A percentile compares a stretch with the other conserved stretches of the same genome.
These are phyloP conservation scores for Chimonanthus salicifolius DNA, from an alignment of 164 flowering plant species.

Conservation along the genomic window DNA sequence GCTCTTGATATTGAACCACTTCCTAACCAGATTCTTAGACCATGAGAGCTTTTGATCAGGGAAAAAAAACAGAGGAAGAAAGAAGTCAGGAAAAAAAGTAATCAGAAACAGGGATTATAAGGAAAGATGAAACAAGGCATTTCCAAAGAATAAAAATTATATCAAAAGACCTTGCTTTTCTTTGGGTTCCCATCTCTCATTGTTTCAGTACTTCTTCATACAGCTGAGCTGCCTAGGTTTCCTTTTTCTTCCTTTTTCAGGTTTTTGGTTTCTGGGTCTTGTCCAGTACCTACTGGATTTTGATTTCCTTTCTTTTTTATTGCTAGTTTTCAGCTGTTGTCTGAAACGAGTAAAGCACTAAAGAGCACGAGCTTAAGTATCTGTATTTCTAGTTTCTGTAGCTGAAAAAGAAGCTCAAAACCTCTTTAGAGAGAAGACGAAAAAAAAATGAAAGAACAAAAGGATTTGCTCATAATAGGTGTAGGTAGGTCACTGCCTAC, in stretches of 20 bases:
- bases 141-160: neutral
- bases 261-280: constrained; percentile 5
- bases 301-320: neutral
- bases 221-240: constrained; percentile 16
- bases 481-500: neutral
- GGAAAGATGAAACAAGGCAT: neutral
- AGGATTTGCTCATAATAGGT: neutral
- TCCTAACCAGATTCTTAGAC: constrained; percentile 76
- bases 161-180: constrained; percentile 76
- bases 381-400: neutral
- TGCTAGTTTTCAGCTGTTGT: neutral
- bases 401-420: neutral
- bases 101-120: neutral
- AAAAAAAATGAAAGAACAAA: neutral
- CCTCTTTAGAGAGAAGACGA: neutral
- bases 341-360: constrained; percentile 1
- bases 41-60: constrained; percentile 60
- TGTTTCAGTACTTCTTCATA: constrained; percentile 63
- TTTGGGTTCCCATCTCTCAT: constrained; percentile 83
- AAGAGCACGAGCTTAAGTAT: constrained; percentile 6
- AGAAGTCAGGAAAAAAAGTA: constrained; percentile 9
- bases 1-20: constrained; percentile 82
- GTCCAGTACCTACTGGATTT: constrained; percentile 1
- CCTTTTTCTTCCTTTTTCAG: constrained; percentile 5
- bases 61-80: constrained; percentile 9